Percentiles rank a stretch among this genome's conserved stretches.
Conservation (phyloP, 1,139 yeast genomes). For the Sporopachydermia cereana region DNA sequence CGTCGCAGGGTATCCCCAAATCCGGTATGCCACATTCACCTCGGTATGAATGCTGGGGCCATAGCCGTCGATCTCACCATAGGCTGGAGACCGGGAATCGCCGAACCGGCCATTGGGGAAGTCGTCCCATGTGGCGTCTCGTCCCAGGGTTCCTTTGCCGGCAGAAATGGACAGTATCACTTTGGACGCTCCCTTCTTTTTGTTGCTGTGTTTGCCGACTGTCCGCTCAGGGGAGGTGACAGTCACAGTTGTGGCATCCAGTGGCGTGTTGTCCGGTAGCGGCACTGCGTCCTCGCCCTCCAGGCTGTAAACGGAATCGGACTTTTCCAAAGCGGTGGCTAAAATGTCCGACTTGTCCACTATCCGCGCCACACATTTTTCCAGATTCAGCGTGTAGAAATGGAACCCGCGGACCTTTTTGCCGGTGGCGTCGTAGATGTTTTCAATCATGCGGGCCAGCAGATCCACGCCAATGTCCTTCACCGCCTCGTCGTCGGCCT, state of each 20-base stretch:
- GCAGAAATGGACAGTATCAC: constrained; percentile 64
- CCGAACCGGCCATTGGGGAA: constrained; percentile 97
- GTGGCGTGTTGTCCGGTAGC: not conserved
- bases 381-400: constrained; percentile 81
- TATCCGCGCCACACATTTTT: constrained; percentile 81
- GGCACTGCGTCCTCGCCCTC: no score
- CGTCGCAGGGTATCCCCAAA: constrained; percentile 80
- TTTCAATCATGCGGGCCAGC: constrained; percentile 46
- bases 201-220: not conserved
- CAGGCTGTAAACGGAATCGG: constrained; percentile 28
- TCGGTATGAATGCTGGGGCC: constrained; percentile 82
- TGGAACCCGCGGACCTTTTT: constrained; percentile 65
- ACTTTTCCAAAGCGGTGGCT: constrained; percentile 19
- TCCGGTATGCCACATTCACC: constrained; percentile 53
- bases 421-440: constrained; percentile 39
- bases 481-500: constrained; percentile 73
- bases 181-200: constrained; percentile 5
- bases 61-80: constrained; percentile 95
- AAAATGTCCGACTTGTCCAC: constrained; percentile 44
- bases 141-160: constrained; percentile 77
- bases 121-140: constrained; percentile 97
- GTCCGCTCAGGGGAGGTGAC: not conserved
- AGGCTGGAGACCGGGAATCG: constrained; percentile 93
- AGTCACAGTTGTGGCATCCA: not conserved
- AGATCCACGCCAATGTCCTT: constrained; percentile 75